A percentile compares a stretch with the other conserved stretches of the same genome.
These are phyloP conservation scores for Aspergillus pseudoglaucus DNA, from an alignment of 2,329 filamentous ascomycete genomes.

Conservation along the genomic window DNA sequence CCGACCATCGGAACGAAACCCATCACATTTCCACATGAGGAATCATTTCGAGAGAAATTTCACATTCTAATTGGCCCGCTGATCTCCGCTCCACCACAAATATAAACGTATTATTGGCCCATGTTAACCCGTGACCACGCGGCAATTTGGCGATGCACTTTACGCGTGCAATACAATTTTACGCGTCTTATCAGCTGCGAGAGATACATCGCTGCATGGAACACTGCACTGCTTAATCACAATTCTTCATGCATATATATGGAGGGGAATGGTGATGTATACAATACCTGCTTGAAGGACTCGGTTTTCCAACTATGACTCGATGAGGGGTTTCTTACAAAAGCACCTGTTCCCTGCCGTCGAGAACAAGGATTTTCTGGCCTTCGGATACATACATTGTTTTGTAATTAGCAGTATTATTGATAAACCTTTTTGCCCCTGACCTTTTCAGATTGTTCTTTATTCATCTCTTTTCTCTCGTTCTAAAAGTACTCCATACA, in stretches of 20 bases:
- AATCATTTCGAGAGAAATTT: neutral
- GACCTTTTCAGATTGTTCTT: conserved; percentile 1
- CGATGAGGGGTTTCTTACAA: no score
- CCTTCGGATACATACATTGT: no score
- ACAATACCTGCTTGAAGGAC: no score
- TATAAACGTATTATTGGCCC: conserved; percentile 14
- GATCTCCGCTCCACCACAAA: neutral
- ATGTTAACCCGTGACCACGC: conserved; percentile 28
- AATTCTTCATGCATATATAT: no score
- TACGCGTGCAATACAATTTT: conserved; percentile 25
- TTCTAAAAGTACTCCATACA: neutral
- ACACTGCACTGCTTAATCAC: no score
- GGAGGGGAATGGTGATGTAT: no score
- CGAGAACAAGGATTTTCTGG: no score
- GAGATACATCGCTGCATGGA: conserved; percentile 10
- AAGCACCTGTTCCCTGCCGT: no score
- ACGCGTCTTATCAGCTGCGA: conserved; percentile 4
- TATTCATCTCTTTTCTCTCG: neutral
- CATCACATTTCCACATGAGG: neutral
- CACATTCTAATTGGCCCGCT: neutral
- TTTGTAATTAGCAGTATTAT: no score
- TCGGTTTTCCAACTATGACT: no score
- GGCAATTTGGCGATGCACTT: conserved; percentile 33
- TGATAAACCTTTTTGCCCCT: conserved; percentile 1
- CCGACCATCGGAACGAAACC: neutral